Evolutionary conservation across 495 filamentous ascomycete genomes (phyloP).

Genomic region (Patellaria atrata): DNA sequence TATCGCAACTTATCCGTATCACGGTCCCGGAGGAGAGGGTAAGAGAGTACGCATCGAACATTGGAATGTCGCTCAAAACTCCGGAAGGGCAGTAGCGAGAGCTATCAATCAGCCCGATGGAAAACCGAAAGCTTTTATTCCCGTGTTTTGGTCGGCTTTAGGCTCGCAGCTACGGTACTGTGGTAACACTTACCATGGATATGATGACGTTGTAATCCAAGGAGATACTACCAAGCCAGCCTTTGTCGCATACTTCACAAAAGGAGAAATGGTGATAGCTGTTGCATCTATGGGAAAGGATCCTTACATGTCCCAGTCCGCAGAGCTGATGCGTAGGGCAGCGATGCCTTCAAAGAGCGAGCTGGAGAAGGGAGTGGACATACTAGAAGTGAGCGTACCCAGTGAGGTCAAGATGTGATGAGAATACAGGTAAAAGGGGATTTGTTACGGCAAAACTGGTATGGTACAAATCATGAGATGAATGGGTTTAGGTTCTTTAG

Average conservation of each 20-base stretch:
- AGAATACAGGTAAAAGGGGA: no score
- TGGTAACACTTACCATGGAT: constrained; percentile 66
- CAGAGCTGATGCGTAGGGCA: constrained; percentile 71
- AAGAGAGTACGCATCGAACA: constrained; percentile 70
- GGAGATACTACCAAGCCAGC: constrained; percentile 68
- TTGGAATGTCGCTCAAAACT: constrained; percentile 95
- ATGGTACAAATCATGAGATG: no score
- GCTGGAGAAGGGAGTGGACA: constrained; percentile 57
- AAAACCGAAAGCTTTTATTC: constrained; percentile 61
- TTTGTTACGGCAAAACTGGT: no score
- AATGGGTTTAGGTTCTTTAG: no score
- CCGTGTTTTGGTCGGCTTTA: constrained; percentile 91
- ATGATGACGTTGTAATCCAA: constrained; percentile 65
- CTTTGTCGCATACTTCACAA: constrained; percentile 78
- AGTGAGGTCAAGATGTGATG: constrained; percentile 37
- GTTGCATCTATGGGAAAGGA: constrained; percentile 85
- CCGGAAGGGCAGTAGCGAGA: constrained; percentile 60
- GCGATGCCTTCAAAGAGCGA: constrained; percentile 74
- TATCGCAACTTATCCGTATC: constrained; percentile 89
- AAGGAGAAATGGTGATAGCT: constrained; percentile 79
- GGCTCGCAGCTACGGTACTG: constrained; percentile 84
- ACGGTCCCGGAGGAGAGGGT: constrained; percentile 70
- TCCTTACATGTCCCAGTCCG: constrained; percentile 67
- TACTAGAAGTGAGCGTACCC: constrained; percentile 45
- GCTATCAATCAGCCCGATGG: constrained; percentile 51